phyloP scores from a whole-genome alignment of 176 grass and related monocot genomes.

The Hordeum vulgare region MorexV3_pseudomolecules_assembly NC_058521.1:448605220-448605719 shows the following conservation, averaged over 20 bases:
- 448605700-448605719: conserved; percentile 30
- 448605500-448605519: conserved; percentile 59
- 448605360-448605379: conserved; percentile 65
- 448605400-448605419: conserved; percentile 80
- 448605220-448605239: background rate
- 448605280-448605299: background rate
- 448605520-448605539: conserved; percentile 30
- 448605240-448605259: background rate
- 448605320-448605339: background rate
- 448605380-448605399: conserved; percentile 81
- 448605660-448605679: conserved; percentile 30
- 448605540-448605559: background rate
- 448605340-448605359: conserved; percentile 55
- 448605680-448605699: conserved; percentile 32
- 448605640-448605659: conserved; percentile 41
- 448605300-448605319: background rate
- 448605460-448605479: conserved; percentile 60
- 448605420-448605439: conserved; percentile 69
- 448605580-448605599: conserved; percentile 33
- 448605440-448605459: conserved; percentile 36
- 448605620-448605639: conserved; percentile 77
- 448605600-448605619: conserved; percentile 49
- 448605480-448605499: conserved; percentile 81
- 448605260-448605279: conserved; percentile 2
- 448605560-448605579: background rate